These are phyloP conservation scores for Euphorbia peplus DNA, from an alignment of 345 rosid species.

Conservation along the genomic window DNA sequence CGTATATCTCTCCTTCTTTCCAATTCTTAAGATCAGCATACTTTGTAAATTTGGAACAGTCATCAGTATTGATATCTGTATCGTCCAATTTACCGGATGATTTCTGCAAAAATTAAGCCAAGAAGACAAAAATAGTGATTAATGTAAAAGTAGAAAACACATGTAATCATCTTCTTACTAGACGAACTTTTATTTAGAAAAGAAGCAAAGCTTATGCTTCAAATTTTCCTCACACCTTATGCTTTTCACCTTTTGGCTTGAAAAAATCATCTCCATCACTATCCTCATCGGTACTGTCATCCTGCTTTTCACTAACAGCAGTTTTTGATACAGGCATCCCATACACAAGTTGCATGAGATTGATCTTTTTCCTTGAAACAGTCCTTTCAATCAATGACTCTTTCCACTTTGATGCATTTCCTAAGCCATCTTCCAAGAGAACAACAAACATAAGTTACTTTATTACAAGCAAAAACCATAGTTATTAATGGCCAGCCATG, in stretches of 20 bases:
- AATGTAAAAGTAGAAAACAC: background rate
- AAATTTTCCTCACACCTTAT: conserved; percentile 45
- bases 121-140: conserved; percentile 1
- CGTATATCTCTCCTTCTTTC: conserved; percentile 61
- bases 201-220: background rate
- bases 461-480: background rate
- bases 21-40: conserved; percentile 51
- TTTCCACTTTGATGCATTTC: conserved; percentile 84
- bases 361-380: conserved; percentile 41
- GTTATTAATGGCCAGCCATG: too few species aligned
- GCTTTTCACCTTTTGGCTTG: conserved; percentile 72
- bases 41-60: conserved; percentile 66
- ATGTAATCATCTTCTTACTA: background rate
- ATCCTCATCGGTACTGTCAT: conserved; percentile 49
- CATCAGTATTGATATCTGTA: conserved; percentile 47
- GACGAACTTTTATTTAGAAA: background rate
- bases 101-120: conserved; percentile 46
- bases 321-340: conserved; percentile 49
- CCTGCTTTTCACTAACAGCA: conserved; percentile 36
- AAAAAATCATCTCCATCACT: conserved; percentile 73
- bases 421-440: conserved; percentile 46
- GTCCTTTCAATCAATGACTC: conserved; percentile 64
- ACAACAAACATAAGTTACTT: conserved; percentile 15
- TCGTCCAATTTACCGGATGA: conserved; percentile 39
- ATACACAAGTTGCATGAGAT: conserved; percentile 82